Base-by-base conservation (phyloP, 305 asterid genomes). In the Fraxinus latifolia region DNA sequence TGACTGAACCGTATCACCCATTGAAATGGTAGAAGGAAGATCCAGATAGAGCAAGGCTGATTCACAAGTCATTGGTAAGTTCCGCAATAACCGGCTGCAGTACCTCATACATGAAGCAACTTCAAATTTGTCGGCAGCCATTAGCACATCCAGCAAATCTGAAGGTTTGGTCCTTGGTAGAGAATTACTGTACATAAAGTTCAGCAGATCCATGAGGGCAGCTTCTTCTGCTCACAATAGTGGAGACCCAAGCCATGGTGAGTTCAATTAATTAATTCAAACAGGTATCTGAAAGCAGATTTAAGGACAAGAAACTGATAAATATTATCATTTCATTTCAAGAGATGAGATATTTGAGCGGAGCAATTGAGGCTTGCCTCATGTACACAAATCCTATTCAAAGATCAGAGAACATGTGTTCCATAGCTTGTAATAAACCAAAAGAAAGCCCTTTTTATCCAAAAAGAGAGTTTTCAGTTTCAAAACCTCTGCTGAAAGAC, bases 121-220 rank as follows among this genome's bases (percentile, higher is more conserved):
- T 89, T 92, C 93, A 80, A 74, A 95, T 84, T 93, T 95, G 86
- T 95, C 97, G 82, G 98, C 98, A 83, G 91, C 97, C 97, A 92
- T 89, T 83, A 95, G 81, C 81, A 95, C 93, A 82, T 92, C 98
- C 83, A 95, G 83, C 81, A 95, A 86, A 55, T 91, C 95, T 60
- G 94, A 75, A 14, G 93, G 91, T 34, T 91, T 85, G 23, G 88
- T 83, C 83, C 91, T 87, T 17, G 93, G 84, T 42, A 95, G 76
- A 55, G 90, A 86, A 80, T 90, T 92, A 89, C 91, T 90, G 84
- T 95, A 91, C 93, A 93, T 90, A 77, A 90, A 95, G 83, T 87
- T 90, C 84, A 95, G 88, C 83, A 95, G 88, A 83, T 92, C 98
- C 98, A 93, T 88, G 85, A 95, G 85, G 82, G 97, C 97, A 39